These are phyloP conservation scores for Gamsiella multidivaricata DNA, from an alignment of 192 early-diverging fungal genomes.

Conservation along the genomic window DNA sequence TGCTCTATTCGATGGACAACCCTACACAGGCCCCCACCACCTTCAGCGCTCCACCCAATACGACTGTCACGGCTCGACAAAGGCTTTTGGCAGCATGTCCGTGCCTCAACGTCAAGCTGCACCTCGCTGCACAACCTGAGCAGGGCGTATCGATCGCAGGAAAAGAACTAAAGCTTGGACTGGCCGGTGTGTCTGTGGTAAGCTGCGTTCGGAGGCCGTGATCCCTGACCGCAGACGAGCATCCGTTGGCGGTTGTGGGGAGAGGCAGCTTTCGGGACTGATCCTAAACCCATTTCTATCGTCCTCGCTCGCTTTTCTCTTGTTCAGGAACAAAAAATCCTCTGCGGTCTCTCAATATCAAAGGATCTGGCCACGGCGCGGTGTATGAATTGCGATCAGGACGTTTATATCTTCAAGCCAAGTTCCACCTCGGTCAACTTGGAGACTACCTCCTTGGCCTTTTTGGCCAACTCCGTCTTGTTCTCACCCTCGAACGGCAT, in stretches of 20 bases:
- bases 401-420: constrained; percentile 40
- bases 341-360: constrained; percentile 46
- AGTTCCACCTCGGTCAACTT: constrained; percentile 28
- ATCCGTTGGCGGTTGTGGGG: no score
- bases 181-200: constrained; percentile 50
- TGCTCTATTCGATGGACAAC: constrained; percentile 3
- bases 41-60: neutral
- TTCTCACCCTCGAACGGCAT: constrained; percentile 40
- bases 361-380: constrained; percentile 25
- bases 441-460: constrained; percentile 31
- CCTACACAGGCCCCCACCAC: neutral
- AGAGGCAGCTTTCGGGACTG: neutral
- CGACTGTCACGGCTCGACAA: constrained; percentile 16
- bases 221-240: no score
- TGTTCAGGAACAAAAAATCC: constrained; percentile 50
- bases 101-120: constrained; percentile 51
- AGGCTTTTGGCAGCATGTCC: constrained; percentile 37
- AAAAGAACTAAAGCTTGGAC: constrained; percentile 33
- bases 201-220: constrained; percentile 2
- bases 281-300: neutral
- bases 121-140: constrained; percentile 26
- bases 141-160: neutral
- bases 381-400: constrained; percentile 41
- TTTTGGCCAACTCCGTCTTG: constrained; percentile 25
- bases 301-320: neutral